Evolutionary conservation across 305 asterid genomes (phyloP), one percentile per base, ranked within the genome.

Genomic region (Fraxinus sp.): DNA sequence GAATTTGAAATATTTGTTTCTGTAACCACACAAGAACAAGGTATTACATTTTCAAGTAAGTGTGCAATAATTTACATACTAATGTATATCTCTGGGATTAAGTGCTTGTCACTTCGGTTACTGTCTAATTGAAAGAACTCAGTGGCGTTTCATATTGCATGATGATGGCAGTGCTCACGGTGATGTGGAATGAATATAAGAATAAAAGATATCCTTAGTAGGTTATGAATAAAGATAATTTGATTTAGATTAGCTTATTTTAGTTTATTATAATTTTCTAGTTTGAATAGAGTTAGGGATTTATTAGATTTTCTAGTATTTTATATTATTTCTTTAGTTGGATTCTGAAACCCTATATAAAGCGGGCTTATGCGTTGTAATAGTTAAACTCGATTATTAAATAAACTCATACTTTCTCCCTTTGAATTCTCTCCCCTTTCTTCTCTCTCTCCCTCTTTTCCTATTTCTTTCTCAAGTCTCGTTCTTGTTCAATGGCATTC

Each of bases 71-170:
- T 55, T 5, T n/a, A 7, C 37, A 68, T 77, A 20, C 55, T 75
- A 20, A 70, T 76, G 77, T 35, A 59, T 70, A 76, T 80, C 55
- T 18, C 10, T 36, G 73, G 39, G 77, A 70, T 33, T 66, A 20
- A 7, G 41, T 81, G 77, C 70, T 71, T 46, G 86, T 49, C 39
- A 79, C 73, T 75, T 6, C 16, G 46, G 75, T 43, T 70, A 80
- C 7, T 57, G 62, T 78, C 75, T 80, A 66, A 74, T 66, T 75
- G 46, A 22, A 70, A 81, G 75, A 70, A 30, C 22, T 30, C 49
- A 24, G 28, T 80, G 43, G 24, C 59, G 74, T 9, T 39, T 76
- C 77, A 68, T 28, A 39, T 80, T 55, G 64, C 75, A 16, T 30
- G 39, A 72, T 26, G 35, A 35, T 43, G 62, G 18, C 52, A 28